phyloP scores from a whole-genome alignment of 1,284 basidiomycete species.

The Irpex sp. region DNA sequence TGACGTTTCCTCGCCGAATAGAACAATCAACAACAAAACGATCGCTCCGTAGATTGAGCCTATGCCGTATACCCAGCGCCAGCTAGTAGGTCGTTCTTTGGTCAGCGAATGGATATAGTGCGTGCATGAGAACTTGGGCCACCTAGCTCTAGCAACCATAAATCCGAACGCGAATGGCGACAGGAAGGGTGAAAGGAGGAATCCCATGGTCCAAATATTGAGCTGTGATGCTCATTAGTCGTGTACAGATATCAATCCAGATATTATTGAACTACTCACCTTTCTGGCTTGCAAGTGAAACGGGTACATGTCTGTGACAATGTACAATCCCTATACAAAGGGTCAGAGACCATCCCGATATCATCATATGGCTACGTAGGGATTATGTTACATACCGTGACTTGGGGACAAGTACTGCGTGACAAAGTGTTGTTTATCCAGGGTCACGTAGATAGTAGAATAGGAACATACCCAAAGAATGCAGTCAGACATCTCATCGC shows the following conservation, averaged over 20 bases:
- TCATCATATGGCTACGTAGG: neutral
- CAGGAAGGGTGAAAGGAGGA: conserved; percentile 61
- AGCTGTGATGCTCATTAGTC: conserved; percentile 33
- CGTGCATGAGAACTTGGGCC: neutral
- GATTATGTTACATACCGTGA: conserved; percentile 43
- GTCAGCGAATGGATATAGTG: no score
- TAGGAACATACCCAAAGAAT: conserved; percentile 55
- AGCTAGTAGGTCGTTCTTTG: conserved; percentile 30
- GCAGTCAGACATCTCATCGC: conserved; percentile 43
- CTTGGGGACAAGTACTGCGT: conserved; percentile 59
- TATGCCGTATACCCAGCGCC: conserved; percentile 72
- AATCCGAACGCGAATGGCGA: conserved; percentile 72
- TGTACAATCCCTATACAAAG: conserved; percentile 51
- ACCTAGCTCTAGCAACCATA: conserved; percentile 56
- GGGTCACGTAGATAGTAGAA: neutral
- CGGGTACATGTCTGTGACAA: conserved; percentile 70
- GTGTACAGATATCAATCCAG: neutral
- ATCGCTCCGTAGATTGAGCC: conserved; percentile 56
- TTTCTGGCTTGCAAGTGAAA: conserved; percentile 76
- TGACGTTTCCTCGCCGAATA: conserved; percentile 67
- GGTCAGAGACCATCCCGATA: no score
- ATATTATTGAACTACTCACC: conserved; percentile 26
- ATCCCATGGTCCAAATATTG: conserved; percentile 72
- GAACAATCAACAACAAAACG: conserved; percentile 54
- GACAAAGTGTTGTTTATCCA: neutral